Evolutionary conservation across 169 alveolate genomes (phyloP).

Genomic region (Neospora caninum): DNA sequence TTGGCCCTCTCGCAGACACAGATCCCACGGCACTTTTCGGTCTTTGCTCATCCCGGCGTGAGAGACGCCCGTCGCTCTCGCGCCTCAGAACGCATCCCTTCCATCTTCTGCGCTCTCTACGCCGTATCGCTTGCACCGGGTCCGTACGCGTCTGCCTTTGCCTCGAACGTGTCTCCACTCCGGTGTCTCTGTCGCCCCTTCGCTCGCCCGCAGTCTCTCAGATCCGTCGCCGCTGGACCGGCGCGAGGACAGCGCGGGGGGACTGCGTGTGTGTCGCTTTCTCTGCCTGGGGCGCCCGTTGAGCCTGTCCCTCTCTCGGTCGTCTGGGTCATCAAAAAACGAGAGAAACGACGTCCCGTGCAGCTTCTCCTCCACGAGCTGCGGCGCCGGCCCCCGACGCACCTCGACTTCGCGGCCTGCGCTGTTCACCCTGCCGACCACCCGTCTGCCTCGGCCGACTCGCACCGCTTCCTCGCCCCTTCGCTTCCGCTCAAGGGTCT

Average conservation of each 20-base stretch:
- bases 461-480: background rate
- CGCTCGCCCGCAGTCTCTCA: background rate
- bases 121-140: too few species aligned
- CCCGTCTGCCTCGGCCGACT: background rate
- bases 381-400: background rate
- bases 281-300: background rate
- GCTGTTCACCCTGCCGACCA: background rate
- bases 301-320: background rate
- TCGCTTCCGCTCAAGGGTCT: background rate
- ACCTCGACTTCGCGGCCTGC: background rate
- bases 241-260: background rate
- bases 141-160: background rate
- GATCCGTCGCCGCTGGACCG: background rate
- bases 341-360: background rate
- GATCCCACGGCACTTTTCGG: too few species aligned
- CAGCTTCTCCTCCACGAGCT: background rate
- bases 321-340: background rate
- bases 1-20: too few species aligned
- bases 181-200: background rate
- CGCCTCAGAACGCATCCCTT: too few species aligned
- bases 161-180: background rate
- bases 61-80: too few species aligned
- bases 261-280: background rate
- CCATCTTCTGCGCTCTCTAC: too few species aligned
- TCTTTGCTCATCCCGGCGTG: too few species aligned